A percentile compares a stretch with the other conserved stretches of the same genome.
phyloP scores from a whole-genome alignment of 2,329 filamentous ascomycete species.

The Cercospora berteroae region DNA sequence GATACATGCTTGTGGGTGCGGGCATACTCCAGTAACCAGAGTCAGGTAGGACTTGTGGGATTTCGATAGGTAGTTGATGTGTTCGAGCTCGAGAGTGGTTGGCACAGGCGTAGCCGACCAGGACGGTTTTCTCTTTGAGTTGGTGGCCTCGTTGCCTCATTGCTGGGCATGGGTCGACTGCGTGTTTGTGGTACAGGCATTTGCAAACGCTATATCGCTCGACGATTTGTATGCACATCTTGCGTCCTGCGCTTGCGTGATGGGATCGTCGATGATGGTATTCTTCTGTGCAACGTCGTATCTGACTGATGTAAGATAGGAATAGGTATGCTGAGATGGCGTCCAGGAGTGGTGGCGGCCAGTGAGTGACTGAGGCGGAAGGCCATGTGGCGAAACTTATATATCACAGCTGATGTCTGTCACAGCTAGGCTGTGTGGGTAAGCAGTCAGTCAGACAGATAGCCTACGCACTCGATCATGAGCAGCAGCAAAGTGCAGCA shows the following conservation, averaged over 20 bases:
- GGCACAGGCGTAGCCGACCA: slow-evolving; percentile 76
- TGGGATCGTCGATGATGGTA: not conserved
- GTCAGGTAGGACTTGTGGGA: slow-evolving; percentile 19
- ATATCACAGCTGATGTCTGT: not conserved
- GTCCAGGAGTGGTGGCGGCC: not conserved
- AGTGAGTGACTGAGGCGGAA: not conserved
- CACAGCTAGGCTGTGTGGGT: slow-evolving; percentile 2
- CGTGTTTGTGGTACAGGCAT: slow-evolving; percentile 84
- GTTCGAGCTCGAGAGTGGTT: slow-evolving; percentile 20
- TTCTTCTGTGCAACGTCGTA: not conserved
- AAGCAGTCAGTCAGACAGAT: slow-evolving; percentile 10
- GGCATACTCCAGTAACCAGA: slow-evolving; percentile 27
- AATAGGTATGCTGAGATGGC: not conserved
- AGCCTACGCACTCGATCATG: slow-evolving; percentile 10
- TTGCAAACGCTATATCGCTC: slow-evolving; percentile 84
- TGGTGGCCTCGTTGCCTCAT: slow-evolving; percentile 72
- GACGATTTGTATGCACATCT: slow-evolving; percentile 83
- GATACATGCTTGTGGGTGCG: not conserved
- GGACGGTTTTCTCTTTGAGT: slow-evolving; percentile 71
- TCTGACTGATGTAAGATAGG: not conserved
- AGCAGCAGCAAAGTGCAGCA: not conserved
- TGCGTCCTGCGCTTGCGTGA: slow-evolving; percentile 31
- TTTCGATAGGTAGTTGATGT: not conserved
- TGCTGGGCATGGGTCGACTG: slow-evolving; percentile 75
- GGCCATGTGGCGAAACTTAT: slow-evolving; percentile 6